A percentile compares a stretch with the other conserved stretches of the same genome.
Evolutionary conservation across 2,329 filamentous ascomycete genomes (phyloP).

Genomic region (Cercospora citrullina): DNA sequence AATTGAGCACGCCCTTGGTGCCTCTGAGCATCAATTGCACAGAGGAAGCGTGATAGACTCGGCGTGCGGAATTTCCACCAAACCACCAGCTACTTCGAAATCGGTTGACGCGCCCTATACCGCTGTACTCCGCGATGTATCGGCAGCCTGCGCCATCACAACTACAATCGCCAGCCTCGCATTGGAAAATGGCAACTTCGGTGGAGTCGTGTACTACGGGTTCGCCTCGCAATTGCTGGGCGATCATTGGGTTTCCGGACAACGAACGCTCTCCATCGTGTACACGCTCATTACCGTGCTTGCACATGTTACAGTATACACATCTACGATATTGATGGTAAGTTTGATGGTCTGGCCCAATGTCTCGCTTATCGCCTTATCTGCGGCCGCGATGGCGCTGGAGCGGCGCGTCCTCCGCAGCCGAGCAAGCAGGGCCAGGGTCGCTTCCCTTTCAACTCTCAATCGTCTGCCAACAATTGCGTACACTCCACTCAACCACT

Average conservation of each 20-base stretch:
- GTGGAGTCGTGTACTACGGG: slow-evolving; percentile 31
- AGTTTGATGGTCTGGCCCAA: slow-evolving; percentile 23
- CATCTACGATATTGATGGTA: slow-evolving; percentile 35
- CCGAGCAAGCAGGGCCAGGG: slow-evolving; percentile 6
- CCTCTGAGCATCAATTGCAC: slow-evolving; percentile 25
- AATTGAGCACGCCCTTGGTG: slow-evolving; percentile 39
- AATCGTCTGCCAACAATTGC: slow-evolving; percentile 4
- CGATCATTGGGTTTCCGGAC: slow-evolving; percentile 27
- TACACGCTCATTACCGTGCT: slow-evolving; percentile 29
- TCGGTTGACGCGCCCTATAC: slow-evolving; percentile 20
- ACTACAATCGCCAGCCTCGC: slow-evolving; percentile 32
- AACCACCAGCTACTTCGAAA: slow-evolving; percentile 22
- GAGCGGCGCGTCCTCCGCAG: slow-evolving; percentile 4
- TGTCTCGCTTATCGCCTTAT: neutral
- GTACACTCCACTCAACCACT: neutral
- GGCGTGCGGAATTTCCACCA: slow-evolving; percentile 39
- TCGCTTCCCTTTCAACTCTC: slow-evolving; percentile 5
- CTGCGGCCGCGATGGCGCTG: neutral
- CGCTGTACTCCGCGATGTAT: slow-evolving; percentile 34
- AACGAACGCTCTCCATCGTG: slow-evolving; percentile 27
- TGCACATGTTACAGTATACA: slow-evolving; percentile 29
- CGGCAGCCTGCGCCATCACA: slow-evolving; percentile 30
- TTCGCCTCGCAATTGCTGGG: slow-evolving; percentile 28
- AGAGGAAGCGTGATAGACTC: slow-evolving; percentile 39
- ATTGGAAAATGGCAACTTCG: slow-evolving; percentile 33